Evolutionary conservation across 495 filamentous ascomycete genomes (phyloP), one percentile per base, ranked within the genome.

Genomic region (Oidiodendron maius): DNA sequence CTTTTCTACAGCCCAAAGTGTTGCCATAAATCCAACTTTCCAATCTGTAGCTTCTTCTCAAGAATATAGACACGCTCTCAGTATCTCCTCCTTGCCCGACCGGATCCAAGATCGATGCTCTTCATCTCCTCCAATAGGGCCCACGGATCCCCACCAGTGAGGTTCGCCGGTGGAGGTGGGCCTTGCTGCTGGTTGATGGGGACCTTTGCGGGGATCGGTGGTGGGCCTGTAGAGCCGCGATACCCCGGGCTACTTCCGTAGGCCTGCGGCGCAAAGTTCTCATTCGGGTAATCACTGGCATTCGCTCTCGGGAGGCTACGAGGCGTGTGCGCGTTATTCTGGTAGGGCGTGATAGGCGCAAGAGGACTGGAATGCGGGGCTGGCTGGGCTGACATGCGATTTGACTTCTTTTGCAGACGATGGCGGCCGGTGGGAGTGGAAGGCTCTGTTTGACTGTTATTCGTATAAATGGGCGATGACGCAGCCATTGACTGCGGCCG

Each of bases 91-190:
- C 59, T 53, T 11, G 59, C 52, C n/a, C 54, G 30, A 3, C 74
- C 75, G n/a, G 66, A 66, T 20, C 88, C 89, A 50, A 96, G 85
- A 65, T 96, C 87, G 53, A 96, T 95, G 23, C 72, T 78, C 51
- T 77, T 80, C 64, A 96, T 73, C 65, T 95, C 89, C 47, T 88
- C 77, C 60, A 87, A 84, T 46, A 95, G 65, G 8, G 86, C 64
- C 61, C 80, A 62, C 65, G 73, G 71, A 72, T 80, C 61, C 12
- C 71, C 67, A 38, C 64, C 67, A 34, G 66, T 26, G 2, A 43
- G n/a, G 12, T 50, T 43, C 17, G 37, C 16, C 17, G 47, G 43
- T 4, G 46, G 41, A 12, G 51, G 26, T 12, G 41, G 45, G 20
- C 3, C 16, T 30, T 43, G 39, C 16, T 30, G 68, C 3, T 12